Conservation (phyloP, 192 early-diverging fungal genomes). For the Chytriomyces confervae region DNA sequence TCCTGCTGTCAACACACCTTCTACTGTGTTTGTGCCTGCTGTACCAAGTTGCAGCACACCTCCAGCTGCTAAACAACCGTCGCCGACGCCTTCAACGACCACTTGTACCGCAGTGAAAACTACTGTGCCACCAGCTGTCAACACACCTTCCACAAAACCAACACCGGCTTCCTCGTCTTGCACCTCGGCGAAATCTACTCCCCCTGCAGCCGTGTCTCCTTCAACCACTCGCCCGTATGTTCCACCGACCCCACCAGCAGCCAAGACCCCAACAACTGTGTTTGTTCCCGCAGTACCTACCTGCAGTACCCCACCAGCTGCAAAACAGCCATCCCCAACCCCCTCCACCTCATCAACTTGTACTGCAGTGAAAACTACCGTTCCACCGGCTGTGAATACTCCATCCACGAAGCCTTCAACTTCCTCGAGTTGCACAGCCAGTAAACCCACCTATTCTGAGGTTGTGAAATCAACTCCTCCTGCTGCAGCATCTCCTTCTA, state of each 20-base stretch:
- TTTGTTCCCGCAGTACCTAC: conserved; percentile 12
- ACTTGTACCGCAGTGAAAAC: neutral
- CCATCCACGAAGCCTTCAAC: neutral
- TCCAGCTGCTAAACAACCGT: neutral
- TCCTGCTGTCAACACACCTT: conserved; percentile 17
- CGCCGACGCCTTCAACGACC: neutral
- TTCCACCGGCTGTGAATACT: neutral
- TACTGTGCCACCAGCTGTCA: neutral
- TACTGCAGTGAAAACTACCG: neutral
- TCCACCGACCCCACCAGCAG: conserved; percentile 2
- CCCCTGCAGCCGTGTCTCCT: neutral
- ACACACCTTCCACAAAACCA: no score
- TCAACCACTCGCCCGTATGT: neutral
- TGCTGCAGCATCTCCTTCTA: no score
- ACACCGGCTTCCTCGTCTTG: neutral
- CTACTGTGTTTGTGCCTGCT: conserved; percentile 1
- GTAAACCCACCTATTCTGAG: no score
- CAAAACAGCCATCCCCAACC: neutral
- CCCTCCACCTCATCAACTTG: neutral
- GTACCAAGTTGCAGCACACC: conserved; percentile 16
- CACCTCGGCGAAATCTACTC: neutral
- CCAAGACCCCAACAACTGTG: neutral
- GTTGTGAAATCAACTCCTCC: no score
- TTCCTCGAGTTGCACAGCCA: no score
- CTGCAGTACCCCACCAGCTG: conserved; percentile 2